phyloP scores from a whole-genome alignment of 495 filamentous ascomycete genomes.

The Annulohypoxylon stygium region DNA sequence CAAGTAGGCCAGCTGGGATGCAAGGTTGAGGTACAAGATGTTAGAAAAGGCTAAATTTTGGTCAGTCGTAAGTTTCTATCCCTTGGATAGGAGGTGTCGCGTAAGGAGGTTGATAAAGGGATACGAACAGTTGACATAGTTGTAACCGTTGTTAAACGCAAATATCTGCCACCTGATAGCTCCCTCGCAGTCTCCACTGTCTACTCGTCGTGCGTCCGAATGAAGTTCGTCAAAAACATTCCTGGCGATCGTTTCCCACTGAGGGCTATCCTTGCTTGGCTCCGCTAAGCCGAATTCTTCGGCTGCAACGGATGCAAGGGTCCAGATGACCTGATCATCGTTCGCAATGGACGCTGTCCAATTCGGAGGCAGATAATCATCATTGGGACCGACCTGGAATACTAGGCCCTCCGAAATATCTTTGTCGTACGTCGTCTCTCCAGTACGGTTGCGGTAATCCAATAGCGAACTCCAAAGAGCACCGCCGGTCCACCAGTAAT shows the following conservation, averaged over 20 bases:
- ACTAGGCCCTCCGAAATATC: constrained; percentile 69
- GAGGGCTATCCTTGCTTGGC: constrained; percentile 62
- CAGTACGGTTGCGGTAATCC: constrained; percentile 79
- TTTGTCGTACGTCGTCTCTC: constrained; percentile 73
- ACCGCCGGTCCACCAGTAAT: constrained; percentile 70
- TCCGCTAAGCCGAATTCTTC: constrained; percentile 75
- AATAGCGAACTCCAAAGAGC: constrained; percentile 74
- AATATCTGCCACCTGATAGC: constrained; percentile 84
- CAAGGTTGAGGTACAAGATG: constrained; percentile 78
- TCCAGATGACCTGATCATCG: constrained; percentile 82
- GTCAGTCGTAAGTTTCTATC: constrained; percentile 22
- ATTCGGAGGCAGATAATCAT: constrained; percentile 74
- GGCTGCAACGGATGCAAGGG: constrained; percentile 73
- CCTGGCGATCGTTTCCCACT: constrained; percentile 77
- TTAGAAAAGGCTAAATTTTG: constrained; percentile 68
- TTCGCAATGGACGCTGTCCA: constrained; percentile 78
- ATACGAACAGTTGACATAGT: constrained; percentile 77
- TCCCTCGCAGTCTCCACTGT: constrained; percentile 70
- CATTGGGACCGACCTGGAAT: constrained; percentile 66
- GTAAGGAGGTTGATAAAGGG: background rate
- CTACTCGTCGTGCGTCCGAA: constrained; percentile 68
- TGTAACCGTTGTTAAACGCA: constrained; percentile 76
- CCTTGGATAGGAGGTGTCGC: background rate
- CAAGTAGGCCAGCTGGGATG: constrained; percentile 73
- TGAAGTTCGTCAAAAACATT: constrained; percentile 74